These are phyloP conservation scores for Rubia balearica DNA, from an alignment of 305 asterid species.

Conservation along the genomic window DNA sequence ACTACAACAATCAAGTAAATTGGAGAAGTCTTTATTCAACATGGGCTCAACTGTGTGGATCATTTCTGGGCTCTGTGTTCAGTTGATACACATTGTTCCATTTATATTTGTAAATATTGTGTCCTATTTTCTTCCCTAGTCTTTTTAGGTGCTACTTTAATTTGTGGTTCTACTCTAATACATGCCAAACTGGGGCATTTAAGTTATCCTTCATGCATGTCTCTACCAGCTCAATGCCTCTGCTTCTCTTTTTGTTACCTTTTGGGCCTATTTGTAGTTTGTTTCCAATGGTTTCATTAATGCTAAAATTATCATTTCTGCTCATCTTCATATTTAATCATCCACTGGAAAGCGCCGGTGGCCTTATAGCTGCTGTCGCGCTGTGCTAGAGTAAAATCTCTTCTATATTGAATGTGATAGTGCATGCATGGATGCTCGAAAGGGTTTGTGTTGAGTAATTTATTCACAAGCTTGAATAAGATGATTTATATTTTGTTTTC, in stretches of 20 bases:
- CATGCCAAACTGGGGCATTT: neutral
- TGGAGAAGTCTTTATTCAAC: neutral
- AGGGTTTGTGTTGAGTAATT: neutral
- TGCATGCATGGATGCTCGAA: neutral
- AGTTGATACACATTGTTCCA: neutral
- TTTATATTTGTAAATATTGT: no score
- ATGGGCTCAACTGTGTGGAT: neutral
- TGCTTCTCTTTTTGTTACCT: neutral
- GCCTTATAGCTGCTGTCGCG: neutral
- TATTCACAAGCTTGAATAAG: neutral
- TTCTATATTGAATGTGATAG: neutral
- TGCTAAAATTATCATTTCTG: neutral
- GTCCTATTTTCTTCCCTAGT: neutral
- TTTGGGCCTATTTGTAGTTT: neutral
- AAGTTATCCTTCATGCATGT: neutral
- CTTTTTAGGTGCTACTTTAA: neutral
- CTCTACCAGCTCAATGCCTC: neutral
- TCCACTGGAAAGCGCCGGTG: neutral
- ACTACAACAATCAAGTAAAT: neutral
- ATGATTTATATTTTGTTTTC: neutral
- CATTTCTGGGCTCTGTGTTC: neutral
- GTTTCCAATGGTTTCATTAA: neutral
- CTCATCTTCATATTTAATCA: neutral
- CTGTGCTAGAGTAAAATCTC: neutral
- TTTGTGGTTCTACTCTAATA: no score